These are phyloP conservation scores for Globisporangium canariense DNA, from an alignment of 352 stramenopile genomes.

Conservation along the genomic window DNA sequence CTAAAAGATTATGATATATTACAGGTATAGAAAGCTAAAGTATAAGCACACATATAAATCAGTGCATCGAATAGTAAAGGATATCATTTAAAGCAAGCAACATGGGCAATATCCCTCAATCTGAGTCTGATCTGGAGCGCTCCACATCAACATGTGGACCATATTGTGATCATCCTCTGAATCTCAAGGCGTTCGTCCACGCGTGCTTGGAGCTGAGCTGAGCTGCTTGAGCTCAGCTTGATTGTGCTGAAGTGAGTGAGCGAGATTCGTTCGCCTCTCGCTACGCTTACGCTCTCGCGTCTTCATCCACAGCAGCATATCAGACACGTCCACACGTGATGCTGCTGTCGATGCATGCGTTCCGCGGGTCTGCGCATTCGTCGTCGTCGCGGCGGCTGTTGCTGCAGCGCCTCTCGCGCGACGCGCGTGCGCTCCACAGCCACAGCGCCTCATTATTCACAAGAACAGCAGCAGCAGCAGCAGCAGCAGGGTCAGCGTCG, in stretches of 20 bases:
- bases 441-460: not conserved
- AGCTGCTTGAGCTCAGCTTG: not conserved
- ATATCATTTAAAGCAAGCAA: not conserved
- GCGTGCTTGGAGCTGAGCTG: not conserved
- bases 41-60: too few relatives aligned
- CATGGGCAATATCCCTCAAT: not conserved
- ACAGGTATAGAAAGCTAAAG: not conserved
- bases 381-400: slow-evolving; percentile 15
- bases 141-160: not conserved
- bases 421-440: not conserved
- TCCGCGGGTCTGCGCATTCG: slow-evolving; percentile 12
- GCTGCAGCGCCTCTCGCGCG: slow-evolving; percentile 9
- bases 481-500: not conserved
- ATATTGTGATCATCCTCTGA: not conserved
- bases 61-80: not conserved
- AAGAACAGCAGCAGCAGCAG: not conserved
- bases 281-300: not conserved
- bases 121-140: not conserved
- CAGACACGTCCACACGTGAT: slow-evolving; percentile 8
- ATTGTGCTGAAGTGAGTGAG: not conserved
- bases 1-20: not conserved
- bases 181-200: slow-evolving; percentile 7
- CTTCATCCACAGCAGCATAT: not conserved
- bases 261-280: too few relatives aligned
- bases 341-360: slow-evolving; percentile 23